Evolutionary conservation across 2,329 filamentous ascomycete genomes (phyloP), one percentile per base, ranked within the genome.

Genomic region (Diaporthe longicolla): DNA sequence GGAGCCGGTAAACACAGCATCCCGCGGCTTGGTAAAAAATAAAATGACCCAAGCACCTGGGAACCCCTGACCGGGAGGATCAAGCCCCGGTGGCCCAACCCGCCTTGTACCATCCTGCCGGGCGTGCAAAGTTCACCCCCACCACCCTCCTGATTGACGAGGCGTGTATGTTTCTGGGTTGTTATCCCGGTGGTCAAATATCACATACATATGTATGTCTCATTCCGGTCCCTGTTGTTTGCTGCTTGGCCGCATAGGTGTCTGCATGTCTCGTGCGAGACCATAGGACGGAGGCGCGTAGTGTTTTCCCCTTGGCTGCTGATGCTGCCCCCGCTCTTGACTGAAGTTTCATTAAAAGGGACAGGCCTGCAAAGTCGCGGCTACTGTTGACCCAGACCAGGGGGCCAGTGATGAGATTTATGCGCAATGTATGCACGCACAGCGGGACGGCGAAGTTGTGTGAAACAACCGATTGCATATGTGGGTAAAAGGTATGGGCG

Each of bases 371-470:
- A 66, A 37, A 52, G 11, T 21, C 32, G 61, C 29, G n/a, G 21
- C 61, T 29, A 45, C 29, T 29, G 29, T 24, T 48, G 63, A 68
- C 45, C 21, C 29, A 65, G 29, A 37, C 29, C 45, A 15, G 52
- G 48, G 63, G 29, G 7, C 13, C 32, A 40, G 45, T 54, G 63
- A 68, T 68, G 63, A 68, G 50, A 68, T 52, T 68, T n/a, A 68
- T 68, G 63, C 63, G 32, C 35, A 54, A 54, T 68, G 29, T 45
- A 63, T 54, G 32, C 63, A 29, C 63, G 61, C 61, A 32, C 37
- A 29, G 29, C 29, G 63, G 63, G 32, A 66, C 63, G 29, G 45
- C 32, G 63, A 66, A 26, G 63, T 19, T 15, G 63, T 52, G 29
- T 54, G 63, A 52, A 37, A 68, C 63, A 37, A 21, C 7, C 32